A percentile compares a stretch with the other conserved stretches of the same genome.
Conservation (phyloP, 2,329 filamentous ascomycete species). For the Diaporthe destruens region DNA sequence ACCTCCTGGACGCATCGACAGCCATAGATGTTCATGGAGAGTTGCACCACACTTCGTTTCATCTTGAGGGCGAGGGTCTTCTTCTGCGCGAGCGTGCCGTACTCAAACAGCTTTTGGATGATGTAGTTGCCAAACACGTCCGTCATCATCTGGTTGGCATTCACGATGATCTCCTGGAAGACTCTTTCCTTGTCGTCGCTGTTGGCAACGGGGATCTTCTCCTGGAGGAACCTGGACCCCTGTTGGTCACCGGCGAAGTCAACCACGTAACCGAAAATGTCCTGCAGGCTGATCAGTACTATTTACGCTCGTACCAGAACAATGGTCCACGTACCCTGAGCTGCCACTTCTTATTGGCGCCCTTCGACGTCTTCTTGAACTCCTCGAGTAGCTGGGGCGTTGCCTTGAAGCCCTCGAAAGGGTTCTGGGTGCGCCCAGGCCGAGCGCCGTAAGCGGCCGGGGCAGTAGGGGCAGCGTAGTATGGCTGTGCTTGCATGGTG, state of each 20-base stretch:
- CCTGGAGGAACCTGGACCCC: conserved; percentile 94
- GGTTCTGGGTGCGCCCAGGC: conserved; percentile 56
- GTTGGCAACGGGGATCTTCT: conserved; percentile 91
- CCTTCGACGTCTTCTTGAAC: conserved; percentile 80
- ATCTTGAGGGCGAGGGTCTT: conserved; percentile 86
- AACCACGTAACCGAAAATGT: conserved; percentile 88
- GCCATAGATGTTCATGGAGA: conserved; percentile 91
- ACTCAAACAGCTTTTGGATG: conserved; percentile 97
- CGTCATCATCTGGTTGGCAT: conserved; percentile 90
- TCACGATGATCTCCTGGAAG: conserved; percentile 87
- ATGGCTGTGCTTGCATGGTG: conserved; percentile 28
- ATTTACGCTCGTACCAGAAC: not conserved
- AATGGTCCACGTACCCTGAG: conserved; percentile 70
- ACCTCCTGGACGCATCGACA: conserved; percentile 97
- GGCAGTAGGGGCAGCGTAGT: conserved; percentile 39
- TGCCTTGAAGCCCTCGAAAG: conserved; percentile 59
- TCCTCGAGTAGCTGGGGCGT: conserved; percentile 75
- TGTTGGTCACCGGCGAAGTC: conserved; percentile 97
- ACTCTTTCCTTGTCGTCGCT: conserved; percentile 95
- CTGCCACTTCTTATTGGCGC: conserved; percentile 78
- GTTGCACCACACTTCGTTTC: conserved; percentile 82
- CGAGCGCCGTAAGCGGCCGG: conserved; percentile 33
- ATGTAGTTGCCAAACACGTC: conserved; percentile 99
- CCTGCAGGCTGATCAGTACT: conserved; percentile 56
- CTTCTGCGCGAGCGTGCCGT: conserved; percentile 95